Evolutionary conservation across 2,329 filamentous ascomycete species (phyloP).

Genomic region (Sclerotinia glacialis): DNA sequence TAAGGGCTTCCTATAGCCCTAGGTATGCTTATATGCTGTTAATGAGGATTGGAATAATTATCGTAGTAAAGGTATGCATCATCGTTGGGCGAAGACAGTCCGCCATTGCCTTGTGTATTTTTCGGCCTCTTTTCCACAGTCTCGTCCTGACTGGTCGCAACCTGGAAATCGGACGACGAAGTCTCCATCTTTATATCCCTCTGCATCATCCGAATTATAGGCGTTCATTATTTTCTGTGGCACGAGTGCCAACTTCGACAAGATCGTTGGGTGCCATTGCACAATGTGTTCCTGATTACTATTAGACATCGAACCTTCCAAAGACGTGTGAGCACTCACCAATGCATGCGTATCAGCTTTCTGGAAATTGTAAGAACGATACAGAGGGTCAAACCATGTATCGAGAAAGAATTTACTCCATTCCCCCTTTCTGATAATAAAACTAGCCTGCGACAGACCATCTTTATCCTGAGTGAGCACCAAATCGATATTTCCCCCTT

Average conservation of each 20-base stretch:
- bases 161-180: conserved; percentile 76
- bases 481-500: conserved; percentile 73
- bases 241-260: conserved; percentile 85
- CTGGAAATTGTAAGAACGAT: conserved; percentile 92
- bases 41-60: conserved; percentile 20
- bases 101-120: conserved; percentile 40
- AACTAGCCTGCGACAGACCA: conserved; percentile 72
- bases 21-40: conserved; percentile 25
- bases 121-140: conserved; percentile 69
- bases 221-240: conserved; percentile 81
- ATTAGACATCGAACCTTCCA: conserved; percentile 18
- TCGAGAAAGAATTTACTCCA: conserved; percentile 94
- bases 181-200: conserved; percentile 78
- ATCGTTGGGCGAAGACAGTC: conserved; percentile 36
- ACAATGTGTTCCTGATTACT: conserved; percentile 72
- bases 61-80: conserved; percentile 24
- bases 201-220: conserved; percentile 59
- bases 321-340: conserved; percentile 50
- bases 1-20: conserved; percentile 26
- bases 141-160: conserved; percentile 57
- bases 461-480: conserved; percentile 81
- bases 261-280: conserved; percentile 95
- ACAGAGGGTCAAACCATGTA: conserved; percentile 93
- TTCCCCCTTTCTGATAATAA: conserved; percentile 77
- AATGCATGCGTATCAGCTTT: conserved; percentile 90